These are phyloP conservation scores for Sporothrix schenckii DNA, from an alignment of 2,329 filamentous ascomycete species.

Conservation along the genomic window DNA sequence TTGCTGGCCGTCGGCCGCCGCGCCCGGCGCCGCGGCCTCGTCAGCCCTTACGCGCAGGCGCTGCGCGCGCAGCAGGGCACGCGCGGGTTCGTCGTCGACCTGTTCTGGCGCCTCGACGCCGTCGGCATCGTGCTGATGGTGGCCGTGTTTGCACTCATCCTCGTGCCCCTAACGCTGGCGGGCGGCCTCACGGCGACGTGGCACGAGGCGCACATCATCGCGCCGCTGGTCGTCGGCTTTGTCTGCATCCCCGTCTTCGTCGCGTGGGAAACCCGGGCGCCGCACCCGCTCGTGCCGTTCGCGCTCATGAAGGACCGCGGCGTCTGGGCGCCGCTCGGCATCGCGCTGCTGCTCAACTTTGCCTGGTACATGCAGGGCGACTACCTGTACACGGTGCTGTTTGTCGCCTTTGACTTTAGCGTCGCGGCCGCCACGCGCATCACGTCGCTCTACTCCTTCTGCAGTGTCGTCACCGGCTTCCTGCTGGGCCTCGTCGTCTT, in stretches of 20 bases:
- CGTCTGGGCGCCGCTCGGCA: constrained; percentile 65
- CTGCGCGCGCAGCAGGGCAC: constrained; percentile 39
- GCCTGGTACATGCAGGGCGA: constrained; percentile 66
- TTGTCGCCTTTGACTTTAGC: constrained; percentile 63
- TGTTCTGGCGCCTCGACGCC: constrained; percentile 54
- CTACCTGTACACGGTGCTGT: constrained; percentile 65
- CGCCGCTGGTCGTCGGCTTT: constrained; percentile 51
- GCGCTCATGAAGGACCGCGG: constrained; percentile 62
- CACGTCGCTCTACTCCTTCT: constrained; percentile 60
- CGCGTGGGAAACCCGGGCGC: constrained; percentile 52
- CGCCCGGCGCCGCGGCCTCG: constrained; percentile 55
- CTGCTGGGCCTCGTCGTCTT: constrained; percentile 60
- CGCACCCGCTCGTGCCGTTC: constrained; percentile 63
- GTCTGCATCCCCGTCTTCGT: constrained; percentile 56
- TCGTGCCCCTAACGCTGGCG: constrained; percentile 52
- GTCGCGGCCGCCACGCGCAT: constrained; percentile 61
- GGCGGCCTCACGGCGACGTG: constrained; percentile 49
- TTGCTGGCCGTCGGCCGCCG: constrained; percentile 55
- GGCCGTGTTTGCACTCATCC: constrained; percentile 52
- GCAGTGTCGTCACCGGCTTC: constrained; percentile 60
- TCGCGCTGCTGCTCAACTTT: constrained; percentile 60
- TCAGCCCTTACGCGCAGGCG: constrained; percentile 43
- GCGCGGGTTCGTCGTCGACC: constrained; percentile 43
- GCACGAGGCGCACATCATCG: constrained; percentile 47
- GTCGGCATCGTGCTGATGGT: constrained; percentile 52